Percentiles rank a stretch among this genome's conserved stretches.
phyloP scores from a whole-genome alignment of 345 rosid species.

The Bruguiera gymnorhiza region DNA sequence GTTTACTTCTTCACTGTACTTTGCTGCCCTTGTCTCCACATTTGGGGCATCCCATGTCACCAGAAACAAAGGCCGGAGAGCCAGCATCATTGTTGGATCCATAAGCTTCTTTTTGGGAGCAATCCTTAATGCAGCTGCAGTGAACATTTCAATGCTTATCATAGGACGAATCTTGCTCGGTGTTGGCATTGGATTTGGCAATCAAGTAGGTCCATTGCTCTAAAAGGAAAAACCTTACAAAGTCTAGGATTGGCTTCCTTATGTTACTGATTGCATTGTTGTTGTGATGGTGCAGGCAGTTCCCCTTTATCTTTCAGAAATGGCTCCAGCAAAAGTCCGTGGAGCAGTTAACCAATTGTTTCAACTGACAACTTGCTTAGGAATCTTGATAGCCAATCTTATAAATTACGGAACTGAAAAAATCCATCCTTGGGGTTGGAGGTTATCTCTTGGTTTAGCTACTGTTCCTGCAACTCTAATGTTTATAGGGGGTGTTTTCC shows the following conservation, averaged over 20 bases:
- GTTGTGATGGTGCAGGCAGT: slow-evolving; percentile 52
- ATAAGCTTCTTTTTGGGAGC: slow-evolving; percentile 81
- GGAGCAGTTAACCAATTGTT: slow-evolving; percentile 82
- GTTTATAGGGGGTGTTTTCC: slow-evolving; percentile 28
- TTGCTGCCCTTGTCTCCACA: slow-evolving; percentile 76
- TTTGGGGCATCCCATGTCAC: slow-evolving; percentile 74
- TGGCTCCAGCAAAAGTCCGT: slow-evolving; percentile 81
- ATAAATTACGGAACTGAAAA: slow-evolving; percentile 66
- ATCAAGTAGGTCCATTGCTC: slow-evolving; percentile 48
- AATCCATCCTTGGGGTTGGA: slow-evolving; percentile 56
- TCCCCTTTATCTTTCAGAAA: slow-evolving; percentile 82
- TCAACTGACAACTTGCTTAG: slow-evolving; percentile 80
- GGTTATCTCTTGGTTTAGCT: slow-evolving; percentile 34
- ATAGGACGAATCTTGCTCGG: slow-evolving; percentile 73
- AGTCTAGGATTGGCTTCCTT: too few species aligned
- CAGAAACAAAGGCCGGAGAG: slow-evolving; percentile 59
- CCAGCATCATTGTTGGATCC: slow-evolving; percentile 69
- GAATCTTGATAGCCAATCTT: slow-evolving; percentile 66
- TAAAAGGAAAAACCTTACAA: too few species aligned
- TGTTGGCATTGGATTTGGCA: slow-evolving; percentile 78
- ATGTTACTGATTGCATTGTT: background rate
- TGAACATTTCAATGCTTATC: slow-evolving; percentile 62
- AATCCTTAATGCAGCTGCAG: slow-evolving; percentile 59
- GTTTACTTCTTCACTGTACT: slow-evolving; percentile 83
- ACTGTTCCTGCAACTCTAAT: slow-evolving; percentile 37